These are phyloP conservation scores for Globisporangium barbulae DNA, from an alignment of 352 stramenopile genomes.

Conservation along the genomic window DNA sequence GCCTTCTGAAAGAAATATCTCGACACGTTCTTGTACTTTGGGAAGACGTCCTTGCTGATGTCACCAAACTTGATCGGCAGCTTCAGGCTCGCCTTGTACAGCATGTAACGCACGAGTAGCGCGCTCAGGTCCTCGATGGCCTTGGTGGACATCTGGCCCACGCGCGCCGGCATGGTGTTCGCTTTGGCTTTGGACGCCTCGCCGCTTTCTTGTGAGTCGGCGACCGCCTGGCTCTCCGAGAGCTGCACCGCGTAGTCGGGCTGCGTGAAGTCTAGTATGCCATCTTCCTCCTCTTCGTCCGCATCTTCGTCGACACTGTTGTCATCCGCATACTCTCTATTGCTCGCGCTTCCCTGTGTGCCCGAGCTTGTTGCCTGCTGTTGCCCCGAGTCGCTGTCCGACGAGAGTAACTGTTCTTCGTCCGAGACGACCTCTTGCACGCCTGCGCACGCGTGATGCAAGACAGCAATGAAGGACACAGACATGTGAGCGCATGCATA, in stretches of 20 bases:
- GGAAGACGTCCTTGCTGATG: constrained; percentile 83
- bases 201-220: constrained; percentile 24
- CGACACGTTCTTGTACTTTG: constrained; percentile 77
- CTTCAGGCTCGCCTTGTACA: constrained; percentile 82
- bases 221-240: constrained; percentile 31
- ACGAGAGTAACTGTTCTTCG: constrained; percentile 13
- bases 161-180: constrained; percentile 31
- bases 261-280: constrained; percentile 73
- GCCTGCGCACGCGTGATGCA: constrained; percentile 10
- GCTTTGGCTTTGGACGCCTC: constrained; percentile 37
- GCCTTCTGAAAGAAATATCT: constrained; percentile 75
- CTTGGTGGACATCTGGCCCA: constrained; percentile 56
- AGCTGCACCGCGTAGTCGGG: constrained; percentile 63
- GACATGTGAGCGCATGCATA: background rate
- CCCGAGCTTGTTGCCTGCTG: constrained; percentile 21
- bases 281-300: constrained; percentile 35
- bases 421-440: constrained; percentile 30
- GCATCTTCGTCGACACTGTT: constrained; percentile 3
- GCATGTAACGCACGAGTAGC: constrained; percentile 77
- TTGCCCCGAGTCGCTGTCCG: constrained; percentile 27
- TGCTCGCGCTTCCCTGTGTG: constrained; percentile 22
- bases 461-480: background rate
- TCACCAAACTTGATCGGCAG: constrained; percentile 75
- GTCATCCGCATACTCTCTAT: constrained; percentile 18
- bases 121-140: constrained; percentile 68